Percentiles rank a stretch among this genome's conserved stretches.
phyloP scores from a whole-genome alignment of 2,329 filamentous ascomycete genomes.

The Trichoderma aggressivum region DNA sequence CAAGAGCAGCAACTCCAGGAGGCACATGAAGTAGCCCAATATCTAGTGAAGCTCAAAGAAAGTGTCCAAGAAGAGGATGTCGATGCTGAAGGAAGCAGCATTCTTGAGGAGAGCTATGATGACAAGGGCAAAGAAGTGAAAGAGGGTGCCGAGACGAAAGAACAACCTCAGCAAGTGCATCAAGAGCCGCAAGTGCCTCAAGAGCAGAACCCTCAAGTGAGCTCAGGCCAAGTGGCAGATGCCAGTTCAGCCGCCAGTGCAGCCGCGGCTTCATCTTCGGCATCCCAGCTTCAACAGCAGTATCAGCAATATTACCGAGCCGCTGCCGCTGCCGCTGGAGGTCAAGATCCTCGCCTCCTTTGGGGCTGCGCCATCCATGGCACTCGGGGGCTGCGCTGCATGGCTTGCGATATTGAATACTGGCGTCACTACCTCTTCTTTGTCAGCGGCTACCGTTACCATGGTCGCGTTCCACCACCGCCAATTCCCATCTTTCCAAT shows the following conservation, averaged over 20 bases:
- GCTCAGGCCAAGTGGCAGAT: constrained; percentile 1
- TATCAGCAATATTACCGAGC: neutral
- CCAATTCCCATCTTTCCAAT: neutral
- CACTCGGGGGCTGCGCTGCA: neutral
- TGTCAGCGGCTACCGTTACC: neutral
- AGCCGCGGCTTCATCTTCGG: neutral
- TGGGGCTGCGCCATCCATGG: neutral
- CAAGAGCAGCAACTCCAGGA: neutral
- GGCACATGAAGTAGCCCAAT: neutral
- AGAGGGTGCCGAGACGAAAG: neutral
- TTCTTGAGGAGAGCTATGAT: neutral
- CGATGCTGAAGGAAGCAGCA: neutral
- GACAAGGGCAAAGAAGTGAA: neutral
- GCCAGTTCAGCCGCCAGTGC: neutral
- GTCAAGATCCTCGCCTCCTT: neutral
- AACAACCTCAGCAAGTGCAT: neutral
- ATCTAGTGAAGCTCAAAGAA: neutral
- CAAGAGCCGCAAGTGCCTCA: neutral
- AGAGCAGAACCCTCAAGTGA: neutral
- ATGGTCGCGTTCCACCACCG: neutral
- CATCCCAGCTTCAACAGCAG: neutral
- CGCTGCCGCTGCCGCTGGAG: neutral
- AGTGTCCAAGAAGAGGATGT: neutral
- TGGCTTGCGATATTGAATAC: constrained; percentile 5
- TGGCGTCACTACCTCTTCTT: constrained; percentile 6